phyloP scores from a whole-genome alignment of 306 rosid species.

The Myrica gale region DNA sequence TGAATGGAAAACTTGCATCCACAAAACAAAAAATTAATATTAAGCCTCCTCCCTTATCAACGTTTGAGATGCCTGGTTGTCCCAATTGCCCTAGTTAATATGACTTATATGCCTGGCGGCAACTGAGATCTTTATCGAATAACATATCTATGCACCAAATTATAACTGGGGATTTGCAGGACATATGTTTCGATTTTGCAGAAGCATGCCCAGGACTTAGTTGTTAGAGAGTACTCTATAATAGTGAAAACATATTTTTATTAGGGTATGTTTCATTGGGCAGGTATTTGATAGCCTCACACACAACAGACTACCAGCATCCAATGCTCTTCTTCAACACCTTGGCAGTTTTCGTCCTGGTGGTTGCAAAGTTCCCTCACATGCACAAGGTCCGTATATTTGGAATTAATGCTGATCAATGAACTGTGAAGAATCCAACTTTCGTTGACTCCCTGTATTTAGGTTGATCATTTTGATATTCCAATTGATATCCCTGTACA shows the following conservation, averaged over 20 bases:
- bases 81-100: too few species aligned
- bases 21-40: not conserved
- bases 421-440: conserved; percentile 14
- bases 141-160: not conserved
- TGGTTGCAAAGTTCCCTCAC: conserved; percentile 48
- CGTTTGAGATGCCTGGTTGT: too few species aligned
- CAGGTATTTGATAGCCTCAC: conserved; percentile 49
- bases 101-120: too few species aligned
- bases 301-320: conserved; percentile 42
- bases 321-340: conserved; percentile 45
- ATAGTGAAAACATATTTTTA: not conserved
- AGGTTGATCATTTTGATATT: conserved; percentile 19
- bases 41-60: too few species aligned
- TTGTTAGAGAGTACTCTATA: not conserved
- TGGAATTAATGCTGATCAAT: conserved; percentile 43
- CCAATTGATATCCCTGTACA: conserved; percentile 26
- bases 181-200: not conserved
- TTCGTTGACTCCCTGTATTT: conserved; percentile 11
- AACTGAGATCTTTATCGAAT: not conserved
- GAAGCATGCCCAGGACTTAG: not conserved
- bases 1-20: not conserved
- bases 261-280: not conserved
- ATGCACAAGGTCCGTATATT: conserved; percentile 52
- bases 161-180: not conserved
- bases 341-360: conserved; percentile 41